phyloP scores from a whole-genome alignment of 2,329 filamentous ascomycete genomes.

The Aspergillus sp. region DNA sequence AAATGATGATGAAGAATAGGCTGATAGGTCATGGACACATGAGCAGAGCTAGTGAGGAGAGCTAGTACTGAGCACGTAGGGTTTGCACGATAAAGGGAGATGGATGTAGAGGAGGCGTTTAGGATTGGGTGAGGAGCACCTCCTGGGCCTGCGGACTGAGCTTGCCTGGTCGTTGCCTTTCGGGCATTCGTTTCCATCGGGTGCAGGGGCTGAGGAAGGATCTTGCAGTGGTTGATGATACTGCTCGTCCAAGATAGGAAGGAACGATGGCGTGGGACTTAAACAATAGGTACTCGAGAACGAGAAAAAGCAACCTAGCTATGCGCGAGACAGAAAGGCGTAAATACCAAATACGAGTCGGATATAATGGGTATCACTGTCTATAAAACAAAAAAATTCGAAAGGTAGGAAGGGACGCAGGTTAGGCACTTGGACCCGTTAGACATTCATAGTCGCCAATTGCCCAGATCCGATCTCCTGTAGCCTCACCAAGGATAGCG shows the following conservation, averaged over 20 bases:
- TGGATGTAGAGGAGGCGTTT: neutral
- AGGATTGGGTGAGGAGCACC: too few species aligned
- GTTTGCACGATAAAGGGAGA: neutral
- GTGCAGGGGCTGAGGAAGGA: neutral
- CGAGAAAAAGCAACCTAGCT: neutral
- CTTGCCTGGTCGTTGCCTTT: neutral
- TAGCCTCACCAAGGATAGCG: neutral
- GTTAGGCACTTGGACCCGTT: neutral
- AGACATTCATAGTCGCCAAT: neutral
- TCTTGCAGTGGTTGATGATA: neutral
- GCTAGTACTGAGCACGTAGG: neutral
- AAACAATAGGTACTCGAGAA: neutral
- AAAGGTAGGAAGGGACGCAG: neutral
- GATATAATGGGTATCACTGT: conserved; percentile 24
- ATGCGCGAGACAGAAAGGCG: neutral
- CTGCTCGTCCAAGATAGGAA: neutral
- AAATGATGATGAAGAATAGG: conserved; percentile 15
- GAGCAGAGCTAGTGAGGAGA: neutral
- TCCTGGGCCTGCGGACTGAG: neutral
- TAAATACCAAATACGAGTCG: neutral
- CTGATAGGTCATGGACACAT: neutral
- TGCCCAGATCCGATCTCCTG: neutral
- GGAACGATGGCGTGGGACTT: neutral
- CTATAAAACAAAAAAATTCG: conserved; percentile 13
- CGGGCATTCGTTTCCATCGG: neutral